phyloP scores from a whole-genome alignment of 768 basidiomycete genomes.

The Mycena olivaceomarginata region DNA sequence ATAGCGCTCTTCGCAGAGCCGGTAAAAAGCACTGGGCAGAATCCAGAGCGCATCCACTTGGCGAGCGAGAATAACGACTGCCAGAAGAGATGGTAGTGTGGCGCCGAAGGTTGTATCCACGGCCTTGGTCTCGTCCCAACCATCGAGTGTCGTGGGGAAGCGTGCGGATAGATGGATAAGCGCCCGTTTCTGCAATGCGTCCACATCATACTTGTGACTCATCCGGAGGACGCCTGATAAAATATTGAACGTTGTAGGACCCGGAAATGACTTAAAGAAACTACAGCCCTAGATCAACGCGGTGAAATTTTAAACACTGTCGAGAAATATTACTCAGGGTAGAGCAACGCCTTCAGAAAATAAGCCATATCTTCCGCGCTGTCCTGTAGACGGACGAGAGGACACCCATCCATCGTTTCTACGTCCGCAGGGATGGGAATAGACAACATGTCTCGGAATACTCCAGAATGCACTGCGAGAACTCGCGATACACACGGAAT shows the following conservation, averaged over 20 bases:
- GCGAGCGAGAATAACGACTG: background rate
- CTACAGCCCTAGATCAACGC: background rate
- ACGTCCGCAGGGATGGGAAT: background rate
- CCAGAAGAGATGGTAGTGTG: background rate
- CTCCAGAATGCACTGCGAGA: background rate
- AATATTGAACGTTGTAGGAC: background rate
- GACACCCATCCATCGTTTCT: background rate
- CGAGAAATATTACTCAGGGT: background rate
- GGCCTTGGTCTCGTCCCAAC: background rate
- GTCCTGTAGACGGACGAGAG: background rate
- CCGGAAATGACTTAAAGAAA: background rate
- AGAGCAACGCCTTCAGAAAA: background rate
- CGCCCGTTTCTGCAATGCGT: background rate
- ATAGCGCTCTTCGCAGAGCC: background rate
- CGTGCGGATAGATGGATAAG: background rate
- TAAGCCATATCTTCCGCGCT: background rate
- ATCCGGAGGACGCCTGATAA: background rate
- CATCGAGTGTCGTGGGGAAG: background rate
- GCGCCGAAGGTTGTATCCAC: background rate
- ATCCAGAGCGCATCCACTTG: background rate
- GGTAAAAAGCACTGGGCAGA: background rate
- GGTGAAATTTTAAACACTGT: background rate
- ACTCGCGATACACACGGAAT: background rate
- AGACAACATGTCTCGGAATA: background rate
- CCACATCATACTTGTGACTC: conserved; percentile 17